These are phyloP conservation scores for Alternaria sp. DNA, from an alignment of 2,329 filamentous ascomycete species.

Conservation along the genomic window DNA sequence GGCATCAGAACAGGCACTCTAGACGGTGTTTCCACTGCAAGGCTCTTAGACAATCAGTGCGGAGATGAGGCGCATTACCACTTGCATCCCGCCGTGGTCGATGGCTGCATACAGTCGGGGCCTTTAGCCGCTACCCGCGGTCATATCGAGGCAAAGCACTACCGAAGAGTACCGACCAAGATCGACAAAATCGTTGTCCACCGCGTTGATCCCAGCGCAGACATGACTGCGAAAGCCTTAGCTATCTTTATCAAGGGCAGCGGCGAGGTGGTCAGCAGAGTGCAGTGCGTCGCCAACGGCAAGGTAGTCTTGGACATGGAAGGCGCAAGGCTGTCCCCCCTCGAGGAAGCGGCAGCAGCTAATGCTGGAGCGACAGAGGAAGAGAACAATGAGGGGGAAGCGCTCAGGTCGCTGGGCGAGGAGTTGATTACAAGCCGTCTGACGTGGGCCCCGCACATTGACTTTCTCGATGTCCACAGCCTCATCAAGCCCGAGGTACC, in stretches of 20 bases:
- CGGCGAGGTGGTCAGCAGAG: not conserved
- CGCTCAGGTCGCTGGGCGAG: too few relatives aligned
- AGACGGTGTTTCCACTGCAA: too few relatives aligned
- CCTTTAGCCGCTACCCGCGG: not conserved
- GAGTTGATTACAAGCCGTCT: not conserved
- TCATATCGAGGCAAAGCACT: too few relatives aligned
- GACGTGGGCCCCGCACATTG: slow-evolving; percentile 1
- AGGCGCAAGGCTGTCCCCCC: not conserved
- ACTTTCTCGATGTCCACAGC: not conserved
- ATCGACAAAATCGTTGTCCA: not conserved
- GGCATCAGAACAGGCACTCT: not conserved
- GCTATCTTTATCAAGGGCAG: not conserved
- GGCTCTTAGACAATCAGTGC: not conserved
- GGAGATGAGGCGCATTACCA: slow-evolving; percentile 2
- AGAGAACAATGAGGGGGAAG: too few relatives aligned
- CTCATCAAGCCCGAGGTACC: too few relatives aligned
- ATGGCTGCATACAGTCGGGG: not conserved
- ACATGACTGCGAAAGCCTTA: not conserved
- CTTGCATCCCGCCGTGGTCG: not conserved
- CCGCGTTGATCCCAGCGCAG: not conserved
- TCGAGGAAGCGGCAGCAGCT: too few relatives aligned
- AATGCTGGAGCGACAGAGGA: too few relatives aligned
- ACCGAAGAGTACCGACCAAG: not conserved
- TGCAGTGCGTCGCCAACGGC: not conserved
- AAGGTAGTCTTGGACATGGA: not conserved